Base-by-base conservation (phyloP, 495 filamentous ascomycete species). In the Acidiella bohemica region DNA sequence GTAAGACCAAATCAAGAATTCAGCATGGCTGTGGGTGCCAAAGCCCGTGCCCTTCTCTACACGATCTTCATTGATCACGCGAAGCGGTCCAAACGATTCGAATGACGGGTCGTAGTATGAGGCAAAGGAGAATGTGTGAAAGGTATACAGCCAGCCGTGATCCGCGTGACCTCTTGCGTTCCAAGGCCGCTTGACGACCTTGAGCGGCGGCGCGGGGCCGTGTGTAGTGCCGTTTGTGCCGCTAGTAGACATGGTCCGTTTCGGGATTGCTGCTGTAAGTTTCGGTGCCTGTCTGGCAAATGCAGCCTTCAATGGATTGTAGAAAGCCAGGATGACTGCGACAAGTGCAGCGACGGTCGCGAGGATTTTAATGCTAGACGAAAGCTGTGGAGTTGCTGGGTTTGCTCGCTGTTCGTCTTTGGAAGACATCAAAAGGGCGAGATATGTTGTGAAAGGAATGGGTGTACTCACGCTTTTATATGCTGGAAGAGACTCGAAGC, bases 1-100 rank as follows among this genome's bases (percentile, higher is more conserved):
- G 63, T 88, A 88, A 47, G 69, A 75, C 67, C 82, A 88, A 63
- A 88, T 87, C 59, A 87, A 80, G 49, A 80, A 81, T 54, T 87
- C 76, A 49, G 73, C 70, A 63, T 92, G 83, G 18, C 73, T 73
- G 55, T 92, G 84, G 1, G 80, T 84, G 10, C 79, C 78, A 61
- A 87, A 86, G 18, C 81, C 83, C 17, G 67, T 72, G 33, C 67
- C 62, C 14, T 71, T 56, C 27, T 71, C 65, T 21, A 88, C 81
- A 17, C 80, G 75, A 58, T 88, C 83, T 59, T 92, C 84, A 59
- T 87, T 87, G 44, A 87, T 70, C 11, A 86, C 81, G 38, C 83
- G 76, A 28, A 87, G 62, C 19, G 71, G 66, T 12, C 83, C 82
- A 53, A 78, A 87, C 41, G 67, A 63, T 27, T 66, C 59, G 60